These are phyloP conservation scores for Myxozyma neglecta DNA, from an alignment of 805 yeast species.

Conservation along the genomic window DNA sequence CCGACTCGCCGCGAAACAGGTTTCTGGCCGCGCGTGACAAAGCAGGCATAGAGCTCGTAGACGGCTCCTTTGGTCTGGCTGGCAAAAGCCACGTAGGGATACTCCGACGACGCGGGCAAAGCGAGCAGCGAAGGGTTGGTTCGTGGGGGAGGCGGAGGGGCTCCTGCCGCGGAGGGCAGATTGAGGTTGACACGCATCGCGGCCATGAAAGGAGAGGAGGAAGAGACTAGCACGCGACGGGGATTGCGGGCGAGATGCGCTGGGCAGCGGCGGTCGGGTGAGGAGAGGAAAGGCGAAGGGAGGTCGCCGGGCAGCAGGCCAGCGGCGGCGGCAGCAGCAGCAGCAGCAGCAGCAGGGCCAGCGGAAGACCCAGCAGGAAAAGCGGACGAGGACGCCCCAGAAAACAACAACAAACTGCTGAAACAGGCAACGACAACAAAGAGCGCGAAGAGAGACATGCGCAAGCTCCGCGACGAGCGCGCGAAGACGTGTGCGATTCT, in stretches of 20 bases:
- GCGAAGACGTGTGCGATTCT: conserved; percentile 19
- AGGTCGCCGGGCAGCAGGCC: conserved; percentile 26
- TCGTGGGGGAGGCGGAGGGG: neutral
- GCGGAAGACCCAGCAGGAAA: too few relatives aligned
- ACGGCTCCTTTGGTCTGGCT: conserved; percentile 17
- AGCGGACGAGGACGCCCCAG: neutral
- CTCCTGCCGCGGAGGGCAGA: neutral
- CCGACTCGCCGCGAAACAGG: conserved; percentile 25
- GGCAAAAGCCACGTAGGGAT: conserved; percentile 28
- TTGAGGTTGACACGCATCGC: conserved; percentile 30
- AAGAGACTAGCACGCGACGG: conserved; percentile 22
- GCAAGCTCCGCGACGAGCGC: neutral
- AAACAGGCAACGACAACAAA: too few relatives aligned
- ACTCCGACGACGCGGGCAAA: conserved; percentile 14
- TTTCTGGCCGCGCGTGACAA: conserved; percentile 18
- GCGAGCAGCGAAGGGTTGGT: conserved; percentile 12
- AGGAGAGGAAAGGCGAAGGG: conserved; percentile 25
- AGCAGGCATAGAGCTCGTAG: conserved; percentile 25
- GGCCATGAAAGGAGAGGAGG: conserved; percentile 28
- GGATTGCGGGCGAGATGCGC: conserved; percentile 6
- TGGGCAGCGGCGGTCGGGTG: conserved; percentile 24
- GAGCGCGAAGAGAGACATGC: too few relatives aligned
- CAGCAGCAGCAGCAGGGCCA: neutral
- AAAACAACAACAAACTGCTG: neutral
- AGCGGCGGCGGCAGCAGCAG: neutral